Conservation (phyloP, 768 basidiomycete genomes). For the Auricularia auricula-judae region DNA sequence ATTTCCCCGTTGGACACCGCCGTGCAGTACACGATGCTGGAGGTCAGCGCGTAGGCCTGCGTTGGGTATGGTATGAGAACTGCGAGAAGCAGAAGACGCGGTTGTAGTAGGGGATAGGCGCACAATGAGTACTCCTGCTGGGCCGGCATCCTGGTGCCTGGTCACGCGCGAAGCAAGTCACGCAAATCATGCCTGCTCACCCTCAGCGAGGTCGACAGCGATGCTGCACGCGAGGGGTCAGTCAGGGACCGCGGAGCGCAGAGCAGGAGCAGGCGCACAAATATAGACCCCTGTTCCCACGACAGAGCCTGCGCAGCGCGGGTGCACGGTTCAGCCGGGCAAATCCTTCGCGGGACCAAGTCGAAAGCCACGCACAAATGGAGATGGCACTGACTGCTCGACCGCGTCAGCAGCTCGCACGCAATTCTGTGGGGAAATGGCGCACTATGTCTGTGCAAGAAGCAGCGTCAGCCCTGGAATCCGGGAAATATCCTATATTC, state of each 20-base stretch:
- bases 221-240: not conserved
- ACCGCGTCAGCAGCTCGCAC: not conserved
- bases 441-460: not conserved
- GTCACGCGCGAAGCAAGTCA: not conserved
- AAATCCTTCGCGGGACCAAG: not conserved
- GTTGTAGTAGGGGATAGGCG: not conserved
- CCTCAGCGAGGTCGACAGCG: not conserved
- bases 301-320: not conserved
- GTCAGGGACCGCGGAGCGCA: not conserved
- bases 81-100: not conserved
- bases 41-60: conserved; percentile 4
- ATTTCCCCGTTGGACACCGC: conserved; percentile 13
- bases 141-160: not conserved
- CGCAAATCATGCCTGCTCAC: not conserved
- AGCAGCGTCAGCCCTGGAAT: not conserved
- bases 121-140: not conserved
- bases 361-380: not conserved
- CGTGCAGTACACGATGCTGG: conserved; percentile 10
- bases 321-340: not conserved
- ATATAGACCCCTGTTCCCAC: not conserved
- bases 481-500: not conserved
- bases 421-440: not conserved
- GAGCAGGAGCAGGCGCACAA: not conserved
- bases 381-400: not conserved
- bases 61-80: not conserved